These are phyloP conservation scores for Saccharomycopsis sp. DNA, from an alignment of 805 yeast species.

Conservation along the genomic window DNA sequence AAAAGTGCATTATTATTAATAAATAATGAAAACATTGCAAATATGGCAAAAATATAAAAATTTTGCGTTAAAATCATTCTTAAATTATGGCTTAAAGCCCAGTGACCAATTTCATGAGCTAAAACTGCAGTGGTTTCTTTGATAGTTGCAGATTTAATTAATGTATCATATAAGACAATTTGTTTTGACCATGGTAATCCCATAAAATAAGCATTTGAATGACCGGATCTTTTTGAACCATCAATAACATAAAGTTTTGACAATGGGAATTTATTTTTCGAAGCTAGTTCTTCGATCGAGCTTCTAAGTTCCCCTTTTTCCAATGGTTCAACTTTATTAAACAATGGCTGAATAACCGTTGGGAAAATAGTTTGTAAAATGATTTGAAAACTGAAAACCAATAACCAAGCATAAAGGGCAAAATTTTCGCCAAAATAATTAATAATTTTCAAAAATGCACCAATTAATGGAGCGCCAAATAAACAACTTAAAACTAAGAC, in stretches of 20 bases:
- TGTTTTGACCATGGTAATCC: slow-evolving; percentile 97
- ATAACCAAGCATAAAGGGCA: slow-evolving; percentile 70
- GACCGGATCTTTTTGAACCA: slow-evolving; percentile 95
- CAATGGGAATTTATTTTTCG: slow-evolving; percentile 74
- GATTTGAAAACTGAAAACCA: slow-evolving; percentile 65
- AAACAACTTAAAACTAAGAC: slow-evolving; percentile 42
- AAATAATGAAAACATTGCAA: slow-evolving; percentile 72
- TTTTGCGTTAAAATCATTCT: slow-evolving; percentile 63
- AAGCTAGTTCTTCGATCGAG: slow-evolving; percentile 75
- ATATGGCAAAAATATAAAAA: slow-evolving; percentile 53
- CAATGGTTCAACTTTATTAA: slow-evolving; percentile 85
- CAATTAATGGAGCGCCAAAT: slow-evolving; percentile 67
- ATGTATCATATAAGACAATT: slow-evolving; percentile 88
- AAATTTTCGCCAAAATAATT: slow-evolving; percentile 74
- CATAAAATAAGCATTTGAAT: slow-evolving; percentile 92
- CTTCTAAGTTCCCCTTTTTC: slow-evolving; percentile 83
- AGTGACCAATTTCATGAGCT: slow-evolving; percentile 99
- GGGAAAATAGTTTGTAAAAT: slow-evolving; percentile 73
- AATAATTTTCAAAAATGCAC: slow-evolving; percentile 73
- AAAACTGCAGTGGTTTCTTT: slow-evolving; percentile 87
- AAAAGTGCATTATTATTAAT: slow-evolving; percentile 74
- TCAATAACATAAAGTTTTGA: slow-evolving; percentile 82
- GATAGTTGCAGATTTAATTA: slow-evolving; percentile 69
- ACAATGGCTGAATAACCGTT: slow-evolving; percentile 81
- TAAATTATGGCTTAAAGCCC: slow-evolving; percentile 88